A percentile compares a stretch with the other conserved stretches of the same genome.
Conservation (phyloP, 139 green algal species). For the Coelastrella sp. region DNA sequence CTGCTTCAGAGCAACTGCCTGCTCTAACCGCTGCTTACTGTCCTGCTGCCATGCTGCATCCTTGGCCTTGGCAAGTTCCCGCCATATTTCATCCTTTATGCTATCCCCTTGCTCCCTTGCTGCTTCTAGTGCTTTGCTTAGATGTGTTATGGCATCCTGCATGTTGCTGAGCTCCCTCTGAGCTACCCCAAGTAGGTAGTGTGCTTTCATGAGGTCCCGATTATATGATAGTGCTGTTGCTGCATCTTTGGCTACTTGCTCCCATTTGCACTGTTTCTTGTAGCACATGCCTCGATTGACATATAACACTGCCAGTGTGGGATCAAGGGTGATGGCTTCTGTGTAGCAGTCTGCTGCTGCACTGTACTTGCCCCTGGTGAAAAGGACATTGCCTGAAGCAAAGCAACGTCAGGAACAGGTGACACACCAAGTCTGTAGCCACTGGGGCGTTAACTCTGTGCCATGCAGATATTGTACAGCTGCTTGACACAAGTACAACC, state of each 20-base stretch:
- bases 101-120: slow-evolving; percentile 69
- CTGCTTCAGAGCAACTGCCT: slow-evolving; percentile 16
- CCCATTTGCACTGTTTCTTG: slow-evolving; percentile 57
- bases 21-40: not conserved
- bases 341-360: slow-evolving; percentile 67
- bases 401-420: too few species aligned
- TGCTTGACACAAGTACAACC: too few species aligned
- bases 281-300: slow-evolving; percentile 60
- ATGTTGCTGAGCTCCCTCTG: slow-evolving; percentile 40
- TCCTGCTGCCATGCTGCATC: slow-evolving; percentile 51
- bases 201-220: slow-evolving; percentile 30
- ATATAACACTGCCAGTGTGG: slow-evolving; percentile 58
- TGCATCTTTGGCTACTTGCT: slow-evolving; percentile 53
- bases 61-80: slow-evolving; percentile 60
- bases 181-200: slow-evolving; percentile 71
- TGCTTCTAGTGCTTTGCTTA: slow-evolving; percentile 70
- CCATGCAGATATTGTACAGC: not conserved
- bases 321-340: slow-evolving; percentile 59
- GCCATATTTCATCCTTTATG: slow-evolving; percentile 78
- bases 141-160: slow-evolving; percentile 46
- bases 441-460: not conserved
- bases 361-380: slow-evolving; percentile 60
- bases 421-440: too few species aligned
- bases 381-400: slow-evolving; percentile 60
- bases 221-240: slow-evolving; percentile 49